Conservation (phyloP, 2,329 filamentous ascomycete species). For the Zymoseptoria passerinii region DNA sequence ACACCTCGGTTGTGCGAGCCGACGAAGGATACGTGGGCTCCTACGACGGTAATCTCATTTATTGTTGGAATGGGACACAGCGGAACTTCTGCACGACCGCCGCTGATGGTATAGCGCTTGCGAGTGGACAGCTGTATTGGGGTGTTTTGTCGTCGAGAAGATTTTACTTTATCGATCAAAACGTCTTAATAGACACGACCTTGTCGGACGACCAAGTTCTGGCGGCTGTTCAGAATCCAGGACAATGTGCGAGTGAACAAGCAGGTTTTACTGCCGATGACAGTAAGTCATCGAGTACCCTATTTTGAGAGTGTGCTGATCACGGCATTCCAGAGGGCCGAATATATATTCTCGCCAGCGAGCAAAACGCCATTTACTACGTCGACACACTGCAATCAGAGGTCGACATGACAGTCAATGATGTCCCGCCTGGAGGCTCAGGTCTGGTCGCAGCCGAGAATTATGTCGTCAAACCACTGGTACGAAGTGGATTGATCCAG, state of each 20-base stretch:
- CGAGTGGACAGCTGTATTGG: constrained; percentile 37
- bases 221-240: constrained; percentile 32
- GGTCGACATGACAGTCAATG: constrained; percentile 31
- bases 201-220: constrained; percentile 31
- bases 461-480: constrained; percentile 35
- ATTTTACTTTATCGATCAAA: constrained; percentile 36
- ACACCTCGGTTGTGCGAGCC: constrained; percentile 32
- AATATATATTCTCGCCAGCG: constrained; percentile 35
- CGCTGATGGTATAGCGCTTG: constrained; percentile 30
- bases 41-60: constrained; percentile 27
- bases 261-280: constrained; percentile 38
- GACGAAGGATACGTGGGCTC: constrained; percentile 35
- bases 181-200: constrained; percentile 25
- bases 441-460: constrained; percentile 29
- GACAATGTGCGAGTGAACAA: constrained; percentile 35
- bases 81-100: constrained; percentile 17
- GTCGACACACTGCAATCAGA: constrained; percentile 33
- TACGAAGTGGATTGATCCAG: constrained; percentile 35
- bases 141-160: constrained; percentile 35
- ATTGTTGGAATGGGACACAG: constrained; percentile 23
- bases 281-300: constrained; percentile 6
- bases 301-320: background rate
- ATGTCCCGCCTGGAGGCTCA: constrained; percentile 25
- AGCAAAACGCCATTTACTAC: constrained; percentile 40
- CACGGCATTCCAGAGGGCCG: constrained; percentile 18